phyloP scores from a whole-genome alignment of 176 grass and related monocot genomes.

The Elymus sibiricus region DNA sequence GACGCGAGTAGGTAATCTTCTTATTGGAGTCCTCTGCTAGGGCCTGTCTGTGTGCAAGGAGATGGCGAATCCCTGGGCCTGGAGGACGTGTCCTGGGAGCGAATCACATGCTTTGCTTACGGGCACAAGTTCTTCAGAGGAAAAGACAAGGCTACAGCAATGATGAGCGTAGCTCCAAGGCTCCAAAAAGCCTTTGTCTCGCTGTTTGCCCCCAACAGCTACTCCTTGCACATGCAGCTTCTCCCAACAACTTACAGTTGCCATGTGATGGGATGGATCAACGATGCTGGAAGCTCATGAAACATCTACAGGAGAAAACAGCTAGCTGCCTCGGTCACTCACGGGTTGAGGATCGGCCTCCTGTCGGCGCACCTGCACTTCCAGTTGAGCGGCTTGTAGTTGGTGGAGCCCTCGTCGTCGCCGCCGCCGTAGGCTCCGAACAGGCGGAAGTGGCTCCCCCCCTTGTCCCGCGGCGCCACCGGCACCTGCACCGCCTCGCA shows the following conservation, averaged over 20 bases:
- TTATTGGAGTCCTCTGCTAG: no score
- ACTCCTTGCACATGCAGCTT: not conserved
- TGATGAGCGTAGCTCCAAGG: conserved; percentile 23
- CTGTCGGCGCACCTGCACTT: conserved; percentile 66
- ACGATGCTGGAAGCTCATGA: not conserved
- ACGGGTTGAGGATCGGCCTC: conserved; percentile 41
- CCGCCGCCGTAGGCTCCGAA: not conserved
- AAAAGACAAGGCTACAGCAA: conserved; percentile 23
- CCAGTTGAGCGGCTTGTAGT: conserved; percentile 92
- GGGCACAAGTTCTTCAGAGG: conserved; percentile 21
- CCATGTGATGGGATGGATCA: not conserved
- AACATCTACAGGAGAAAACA: not conserved
- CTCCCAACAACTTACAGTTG: not conserved
- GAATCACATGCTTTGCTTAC: conserved; percentile 25
- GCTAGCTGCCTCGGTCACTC: not conserved
- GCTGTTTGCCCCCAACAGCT: not conserved
- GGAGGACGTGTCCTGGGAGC: conserved; percentile 13
- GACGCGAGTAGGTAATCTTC: not conserved
- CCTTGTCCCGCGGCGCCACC: conserved; percentile 35
- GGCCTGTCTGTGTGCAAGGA: not conserved
- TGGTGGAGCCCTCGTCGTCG: conserved; percentile 44
- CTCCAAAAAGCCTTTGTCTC: conserved; percentile 28
- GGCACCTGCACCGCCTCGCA: conserved; percentile 86
- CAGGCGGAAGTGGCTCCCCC: not conserved
- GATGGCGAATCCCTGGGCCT: not conserved